Conservation (phyloP, 108 stramenopile genomes). For the Parietichytrium sp. region DNA sequence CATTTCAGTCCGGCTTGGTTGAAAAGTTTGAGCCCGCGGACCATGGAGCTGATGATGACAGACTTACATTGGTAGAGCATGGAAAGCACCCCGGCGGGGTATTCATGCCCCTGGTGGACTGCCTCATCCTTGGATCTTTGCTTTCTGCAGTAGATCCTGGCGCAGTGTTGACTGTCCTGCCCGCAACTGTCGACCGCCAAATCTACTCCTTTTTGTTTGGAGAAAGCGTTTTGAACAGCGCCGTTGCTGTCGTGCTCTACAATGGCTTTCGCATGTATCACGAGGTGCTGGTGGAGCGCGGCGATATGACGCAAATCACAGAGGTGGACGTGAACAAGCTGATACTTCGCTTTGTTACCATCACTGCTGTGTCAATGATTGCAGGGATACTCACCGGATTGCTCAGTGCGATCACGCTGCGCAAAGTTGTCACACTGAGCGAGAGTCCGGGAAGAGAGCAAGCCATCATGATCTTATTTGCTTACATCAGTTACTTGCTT, state of each 20-base stretch:
- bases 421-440: constrained; percentile 76
- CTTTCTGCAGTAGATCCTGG: constrained; percentile 93
- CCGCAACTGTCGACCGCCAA: constrained; percentile 72
- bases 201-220: constrained; percentile 91
- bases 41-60: constrained; percentile 50
- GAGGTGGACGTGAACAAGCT: constrained; percentile 70
- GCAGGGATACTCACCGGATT: constrained; percentile 82
- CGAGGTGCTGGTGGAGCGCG: background rate
- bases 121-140: constrained; percentile 83
- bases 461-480: constrained; percentile 81
- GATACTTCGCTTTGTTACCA: constrained; percentile 14
- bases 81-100: no score
- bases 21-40: constrained; percentile 63
- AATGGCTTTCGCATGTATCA: constrained; percentile 83
- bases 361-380: constrained; percentile 67
- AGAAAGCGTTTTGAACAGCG: constrained; percentile 90
- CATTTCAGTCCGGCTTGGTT: constrained; percentile 70
- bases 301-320: constrained; percentile 43
- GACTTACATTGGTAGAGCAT: no score
- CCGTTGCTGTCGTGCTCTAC: constrained; percentile 93
- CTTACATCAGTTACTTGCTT: constrained; percentile 83
- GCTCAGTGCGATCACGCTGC: constrained; percentile 71
- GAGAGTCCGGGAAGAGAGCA: constrained; percentile 87
- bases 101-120: constrained; percentile 34
- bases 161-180: constrained; percentile 86